Evolutionary conservation across 352 stramenopile species (phyloP).

Genomic region (Globisporangium mamillatum): DNA sequence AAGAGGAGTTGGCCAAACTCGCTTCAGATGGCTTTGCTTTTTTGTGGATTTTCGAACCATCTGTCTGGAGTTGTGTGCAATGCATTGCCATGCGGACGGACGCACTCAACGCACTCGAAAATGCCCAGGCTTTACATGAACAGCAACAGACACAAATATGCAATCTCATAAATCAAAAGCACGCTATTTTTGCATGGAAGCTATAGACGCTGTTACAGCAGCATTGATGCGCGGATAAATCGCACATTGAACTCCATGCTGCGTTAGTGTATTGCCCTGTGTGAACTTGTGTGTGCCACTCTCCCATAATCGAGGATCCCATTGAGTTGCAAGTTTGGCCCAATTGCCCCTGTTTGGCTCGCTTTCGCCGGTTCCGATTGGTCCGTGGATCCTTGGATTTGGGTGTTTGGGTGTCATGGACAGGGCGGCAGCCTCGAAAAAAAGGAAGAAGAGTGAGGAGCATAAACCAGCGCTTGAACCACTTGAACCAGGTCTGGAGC

Average conservation of each 20-base stretch:
- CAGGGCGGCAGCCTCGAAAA: neutral
- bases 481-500: conserved; percentile 5
- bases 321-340: neutral
- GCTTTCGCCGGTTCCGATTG: neutral
- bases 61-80: no score
- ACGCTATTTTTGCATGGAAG: neutral
- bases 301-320: neutral
- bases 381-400: neutral
- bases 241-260: no score
- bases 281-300: no score
- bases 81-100: no score
- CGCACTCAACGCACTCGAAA: no score
- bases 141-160: neutral
- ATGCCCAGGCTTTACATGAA: no score
- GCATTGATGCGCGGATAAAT: no score
- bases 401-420: neutral
- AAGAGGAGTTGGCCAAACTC: no score
- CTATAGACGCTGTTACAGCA: no score
- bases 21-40: no score
- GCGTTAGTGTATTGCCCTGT: no score
- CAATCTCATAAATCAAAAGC: neutral
- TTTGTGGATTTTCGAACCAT: no score
- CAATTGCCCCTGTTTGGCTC: neutral
- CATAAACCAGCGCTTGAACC: neutral
- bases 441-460: neutral